These are phyloP conservation scores for Persicaria maculosa DNA, from an alignment of 148 eudicot genomes.

Conservation along the genomic window DNA sequence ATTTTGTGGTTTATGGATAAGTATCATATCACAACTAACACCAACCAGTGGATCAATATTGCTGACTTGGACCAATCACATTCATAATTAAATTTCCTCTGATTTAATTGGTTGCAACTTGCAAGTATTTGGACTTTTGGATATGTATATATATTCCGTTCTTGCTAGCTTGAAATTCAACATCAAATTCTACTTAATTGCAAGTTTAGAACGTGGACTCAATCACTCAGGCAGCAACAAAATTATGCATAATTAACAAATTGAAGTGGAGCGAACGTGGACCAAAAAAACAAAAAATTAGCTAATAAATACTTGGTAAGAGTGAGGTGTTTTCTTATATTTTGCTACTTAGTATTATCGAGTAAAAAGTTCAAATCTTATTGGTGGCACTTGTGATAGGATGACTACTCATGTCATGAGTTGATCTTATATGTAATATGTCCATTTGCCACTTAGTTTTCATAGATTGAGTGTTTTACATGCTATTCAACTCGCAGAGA, in stretches of 20 bases:
- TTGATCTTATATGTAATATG: too few relatives aligned
- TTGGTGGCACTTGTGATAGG: too few relatives aligned
- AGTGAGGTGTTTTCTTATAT: too few relatives aligned
- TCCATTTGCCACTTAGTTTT: too few relatives aligned
- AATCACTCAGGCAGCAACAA: not conserved
- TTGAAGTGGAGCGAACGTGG: not conserved
- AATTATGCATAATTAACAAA: not conserved
- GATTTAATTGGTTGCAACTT: not conserved
- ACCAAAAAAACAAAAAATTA: not conserved
- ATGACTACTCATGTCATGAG: too few relatives aligned
- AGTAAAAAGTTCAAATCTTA: too few relatives aligned
- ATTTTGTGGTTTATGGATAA: not conserved
- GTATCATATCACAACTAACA: not conserved
- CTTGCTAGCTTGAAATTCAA: not conserved
- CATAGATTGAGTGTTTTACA: too few relatives aligned
- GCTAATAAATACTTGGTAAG: too few relatives aligned
- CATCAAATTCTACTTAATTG: not conserved
- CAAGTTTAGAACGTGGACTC: not conserved
- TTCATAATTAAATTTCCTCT: not conserved
- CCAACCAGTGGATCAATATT: not conserved
- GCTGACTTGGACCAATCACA: conserved; percentile 11
- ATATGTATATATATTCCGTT: not conserved
- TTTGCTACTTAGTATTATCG: too few relatives aligned
- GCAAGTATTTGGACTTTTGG: not conserved
- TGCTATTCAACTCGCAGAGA: too few relatives aligned